phyloP scores from a whole-genome alignment of 148 eudicot species.

The Rhododendron griersonianum region DNA sequence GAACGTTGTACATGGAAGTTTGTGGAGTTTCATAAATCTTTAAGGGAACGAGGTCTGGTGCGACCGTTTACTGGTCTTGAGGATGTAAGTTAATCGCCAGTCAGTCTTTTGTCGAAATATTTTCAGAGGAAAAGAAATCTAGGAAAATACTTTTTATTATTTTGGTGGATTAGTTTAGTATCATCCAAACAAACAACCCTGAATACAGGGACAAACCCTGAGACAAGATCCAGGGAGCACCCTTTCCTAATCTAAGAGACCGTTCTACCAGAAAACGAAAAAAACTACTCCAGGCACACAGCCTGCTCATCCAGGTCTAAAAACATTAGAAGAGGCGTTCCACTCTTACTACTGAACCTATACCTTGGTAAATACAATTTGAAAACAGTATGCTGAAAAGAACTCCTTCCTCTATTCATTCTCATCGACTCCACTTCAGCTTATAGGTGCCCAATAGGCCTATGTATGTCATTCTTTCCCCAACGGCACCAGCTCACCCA shows the following conservation, averaged over 20 bases:
- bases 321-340: neutral
- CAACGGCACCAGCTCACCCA: neutral
- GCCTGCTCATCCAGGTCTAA: neutral
- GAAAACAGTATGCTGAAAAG: neutral
- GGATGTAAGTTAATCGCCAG: conserved; percentile 65
- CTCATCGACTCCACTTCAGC: neutral
- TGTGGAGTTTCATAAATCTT: conserved; percentile 68
- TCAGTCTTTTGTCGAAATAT: neutral
- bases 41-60: conserved; percentile 80
- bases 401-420: neutral
- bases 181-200: neutral
- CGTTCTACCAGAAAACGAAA: neutral
- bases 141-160: neutral
- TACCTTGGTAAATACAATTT: neutral
- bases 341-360: neutral
- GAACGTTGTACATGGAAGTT: conserved; percentile 96
- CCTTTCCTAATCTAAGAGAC: neutral
- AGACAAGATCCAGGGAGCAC: neutral
- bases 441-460: neutral
- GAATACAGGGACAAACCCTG: neutral
- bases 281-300: neutral
- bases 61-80: conserved; percentile 92
- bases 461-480: neutral
- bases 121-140: neutral
- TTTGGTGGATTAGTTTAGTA: neutral